Conservation (phyloP, 2,329 filamentous ascomycete species). For the Aspergillus sp. region DNA sequence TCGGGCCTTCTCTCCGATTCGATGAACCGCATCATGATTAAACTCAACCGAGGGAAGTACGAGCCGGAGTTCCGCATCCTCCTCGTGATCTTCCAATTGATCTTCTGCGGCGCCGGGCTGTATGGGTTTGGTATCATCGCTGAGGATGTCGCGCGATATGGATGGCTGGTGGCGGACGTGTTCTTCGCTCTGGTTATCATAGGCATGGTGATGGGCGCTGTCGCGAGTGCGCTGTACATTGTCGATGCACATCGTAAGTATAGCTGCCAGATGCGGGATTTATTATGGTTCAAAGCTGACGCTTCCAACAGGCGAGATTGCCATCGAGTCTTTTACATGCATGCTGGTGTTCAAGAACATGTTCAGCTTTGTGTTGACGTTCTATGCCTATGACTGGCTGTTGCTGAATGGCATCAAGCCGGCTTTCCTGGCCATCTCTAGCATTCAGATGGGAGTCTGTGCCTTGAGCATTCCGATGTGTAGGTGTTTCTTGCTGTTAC, state of each 20-base stretch:
- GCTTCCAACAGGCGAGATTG: constrained; percentile 63
- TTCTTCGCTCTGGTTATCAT: constrained; percentile 84
- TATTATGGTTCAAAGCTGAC: not conserved
- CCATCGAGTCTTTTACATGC: constrained; percentile 86
- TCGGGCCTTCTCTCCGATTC: constrained; percentile 73
- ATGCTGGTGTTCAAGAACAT: constrained; percentile 93
- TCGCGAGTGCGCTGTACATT: constrained; percentile 82
- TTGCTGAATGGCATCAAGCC: constrained; percentile 57
- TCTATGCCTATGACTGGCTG: constrained; percentile 82
- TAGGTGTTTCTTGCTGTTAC: constrained; percentile 53
- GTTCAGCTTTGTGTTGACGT: constrained; percentile 84
- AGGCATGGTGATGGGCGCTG: constrained; percentile 89
- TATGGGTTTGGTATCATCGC: constrained; percentile 82
- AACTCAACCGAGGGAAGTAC: constrained; percentile 75
- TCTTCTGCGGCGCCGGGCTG: constrained; percentile 75
- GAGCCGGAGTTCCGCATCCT: constrained; percentile 89
- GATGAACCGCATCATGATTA: constrained; percentile 69
- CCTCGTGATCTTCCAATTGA: constrained; percentile 77
- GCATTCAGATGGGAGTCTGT: constrained; percentile 77
- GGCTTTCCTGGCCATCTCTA: constrained; percentile 70
- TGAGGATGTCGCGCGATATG: constrained; percentile 61
- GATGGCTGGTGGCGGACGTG: constrained; percentile 72
- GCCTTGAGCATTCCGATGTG: constrained; percentile 73
- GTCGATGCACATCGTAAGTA: constrained; percentile 84
- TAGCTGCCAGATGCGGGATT: not conserved